phyloP scores from a whole-genome alignment of 1,139 yeast species.

The Pichia sp. region DNA sequence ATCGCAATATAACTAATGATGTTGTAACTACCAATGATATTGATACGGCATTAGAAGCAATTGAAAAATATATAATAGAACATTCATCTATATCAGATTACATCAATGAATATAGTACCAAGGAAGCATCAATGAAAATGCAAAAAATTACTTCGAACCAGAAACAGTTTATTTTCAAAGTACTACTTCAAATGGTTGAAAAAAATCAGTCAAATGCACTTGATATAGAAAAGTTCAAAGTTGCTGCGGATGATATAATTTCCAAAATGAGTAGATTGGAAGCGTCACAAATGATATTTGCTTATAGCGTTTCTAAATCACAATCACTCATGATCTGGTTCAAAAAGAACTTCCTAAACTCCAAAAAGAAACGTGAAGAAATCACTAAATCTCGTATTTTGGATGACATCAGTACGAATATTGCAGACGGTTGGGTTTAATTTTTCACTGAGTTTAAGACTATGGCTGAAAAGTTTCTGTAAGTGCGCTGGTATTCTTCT shows the following conservation, averaged over 20 bases:
- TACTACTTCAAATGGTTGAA: slow-evolving; percentile 17
- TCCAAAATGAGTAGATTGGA: slow-evolving; percentile 28
- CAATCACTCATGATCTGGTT: slow-evolving; percentile 24
- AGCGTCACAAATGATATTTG: slow-evolving; percentile 44
- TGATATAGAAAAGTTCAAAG: slow-evolving; percentile 13
- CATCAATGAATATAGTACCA: background rate
- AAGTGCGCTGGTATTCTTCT: too few relatives aligned
- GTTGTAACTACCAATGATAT: slow-evolving; percentile 1
- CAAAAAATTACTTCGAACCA: slow-evolving; percentile 7
- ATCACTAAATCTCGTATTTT: slow-evolving; percentile 9
- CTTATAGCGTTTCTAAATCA: slow-evolving; percentile 27
- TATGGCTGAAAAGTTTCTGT: too few relatives aligned
- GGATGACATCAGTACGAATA: background rate
- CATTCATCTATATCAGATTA: slow-evolving; percentile 1
- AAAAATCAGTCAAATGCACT: slow-evolving; percentile 9
- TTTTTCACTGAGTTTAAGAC: background rate
- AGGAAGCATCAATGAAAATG: slow-evolving; percentile 1
- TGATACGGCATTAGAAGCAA: background rate
- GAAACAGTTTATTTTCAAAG: slow-evolving; percentile 8
- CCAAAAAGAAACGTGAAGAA: slow-evolving; percentile 16
- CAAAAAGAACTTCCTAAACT: slow-evolving; percentile 19
- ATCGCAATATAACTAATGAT: background rate
- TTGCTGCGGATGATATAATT: slow-evolving; percentile 25
- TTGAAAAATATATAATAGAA: background rate
- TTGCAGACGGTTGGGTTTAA: slow-evolving; percentile 10